Conservation (phyloP, 2,329 filamentous ascomycete species). For the Calonectria hongkongensis region DNA sequence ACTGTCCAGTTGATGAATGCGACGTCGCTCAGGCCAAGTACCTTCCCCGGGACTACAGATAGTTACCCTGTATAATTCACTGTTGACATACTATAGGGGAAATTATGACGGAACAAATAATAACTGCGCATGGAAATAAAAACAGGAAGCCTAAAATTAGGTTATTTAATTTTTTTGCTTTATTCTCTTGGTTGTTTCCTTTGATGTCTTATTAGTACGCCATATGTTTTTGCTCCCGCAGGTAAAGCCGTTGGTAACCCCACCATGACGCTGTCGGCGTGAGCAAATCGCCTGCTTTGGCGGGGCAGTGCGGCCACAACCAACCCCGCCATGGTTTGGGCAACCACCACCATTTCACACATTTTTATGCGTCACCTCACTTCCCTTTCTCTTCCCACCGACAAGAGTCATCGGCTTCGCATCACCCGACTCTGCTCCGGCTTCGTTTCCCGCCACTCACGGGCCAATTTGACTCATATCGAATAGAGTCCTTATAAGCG, state of each 20-base stretch:
- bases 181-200: too few species aligned
- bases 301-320: constrained; percentile 51
- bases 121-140: neutral
- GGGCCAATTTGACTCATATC: constrained; percentile 37
- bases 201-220: too few species aligned
- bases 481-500: constrained; percentile 34
- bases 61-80: neutral
- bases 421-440: constrained; percentile 47
- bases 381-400: constrained; percentile 31
- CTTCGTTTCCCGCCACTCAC: constrained; percentile 37
- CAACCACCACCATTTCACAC: constrained; percentile 46
- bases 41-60: too few species aligned
- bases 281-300: constrained; percentile 49
- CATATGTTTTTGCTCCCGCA: neutral
- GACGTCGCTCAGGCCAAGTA: neutral
- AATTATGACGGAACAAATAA: too few species aligned
- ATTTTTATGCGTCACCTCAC: constrained; percentile 53
- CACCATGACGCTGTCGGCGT: constrained; percentile 50
- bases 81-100: too few species aligned
- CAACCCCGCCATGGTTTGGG: constrained; percentile 49
- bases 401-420: constrained; percentile 48
- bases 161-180: neutral
- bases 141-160: neutral
- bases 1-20: neutral
- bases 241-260: constrained; percentile 42